Conservation (phyloP, 495 filamentous ascomycete genomes). For the Penicillium nucicola region DNA sequence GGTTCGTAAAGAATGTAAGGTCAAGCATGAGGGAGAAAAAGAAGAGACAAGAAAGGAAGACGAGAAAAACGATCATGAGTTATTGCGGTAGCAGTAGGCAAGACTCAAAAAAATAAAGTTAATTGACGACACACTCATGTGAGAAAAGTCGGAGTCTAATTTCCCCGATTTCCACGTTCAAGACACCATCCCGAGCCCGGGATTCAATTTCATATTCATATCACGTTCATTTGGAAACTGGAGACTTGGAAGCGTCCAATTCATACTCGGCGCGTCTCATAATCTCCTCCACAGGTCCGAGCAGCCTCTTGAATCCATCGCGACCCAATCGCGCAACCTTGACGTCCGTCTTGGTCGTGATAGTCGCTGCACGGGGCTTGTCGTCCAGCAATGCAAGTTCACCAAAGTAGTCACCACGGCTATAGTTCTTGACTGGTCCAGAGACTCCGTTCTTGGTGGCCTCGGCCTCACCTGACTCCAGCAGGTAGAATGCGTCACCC, state of each 20-base stretch:
- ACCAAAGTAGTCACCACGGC: conserved; percentile 94
- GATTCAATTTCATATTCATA: conserved; percentile 21
- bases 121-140: background rate
- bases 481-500: conserved; percentile 87
- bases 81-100: background rate
- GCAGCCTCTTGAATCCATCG: conserved; percentile 87
- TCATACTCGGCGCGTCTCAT: conserved; percentile 78
- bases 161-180: background rate
- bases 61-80: background rate
- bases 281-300: conserved; percentile 91
- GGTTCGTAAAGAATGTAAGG: conserved; percentile 22
- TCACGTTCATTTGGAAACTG: conserved; percentile 23
- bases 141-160: background rate
- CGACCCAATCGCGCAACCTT: conserved; percentile 95
- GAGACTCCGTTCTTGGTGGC: conserved; percentile 67
- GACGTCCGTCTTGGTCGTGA: conserved; percentile 71
- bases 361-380: conserved; percentile 86
- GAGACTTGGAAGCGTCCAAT: conserved; percentile 26
- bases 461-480: conserved; percentile 86
- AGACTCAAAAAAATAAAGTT: background rate
- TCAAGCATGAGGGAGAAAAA: background rate
- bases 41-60: background rate
- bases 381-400: conserved; percentile 93
- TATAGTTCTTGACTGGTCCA: conserved; percentile 70
- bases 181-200: background rate